Evolutionary conservation across 768 basidiomycete genomes (phyloP), one percentile per base, ranked within the genome.

Genomic region (Tricholoma bakamatsutake): DNA sequence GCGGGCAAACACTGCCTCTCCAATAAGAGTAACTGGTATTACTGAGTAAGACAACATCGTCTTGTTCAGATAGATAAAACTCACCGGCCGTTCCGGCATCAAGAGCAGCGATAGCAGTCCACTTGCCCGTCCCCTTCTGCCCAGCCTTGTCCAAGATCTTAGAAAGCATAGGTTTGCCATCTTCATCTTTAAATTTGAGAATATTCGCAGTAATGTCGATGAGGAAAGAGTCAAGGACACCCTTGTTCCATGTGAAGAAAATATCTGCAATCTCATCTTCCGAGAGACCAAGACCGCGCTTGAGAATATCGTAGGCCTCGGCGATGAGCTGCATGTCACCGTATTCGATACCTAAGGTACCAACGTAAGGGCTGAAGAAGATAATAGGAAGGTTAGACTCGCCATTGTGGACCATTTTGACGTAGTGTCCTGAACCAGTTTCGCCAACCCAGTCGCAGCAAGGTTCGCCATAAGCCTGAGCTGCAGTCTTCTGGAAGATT

Each of bases 381-480:
- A 12, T 52, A 18, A 46, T 31, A 5, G 50, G 37, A 40, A 64
- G 56, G 57, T 53, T 61, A 57, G 53, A 69, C 68, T 66, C 71
- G 87, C 92, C 92, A 57, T 93, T 93, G 79, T 99, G 96, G 59
- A 99, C 96, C 96, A 99, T 98, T 81, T 99, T 99, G 74, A 99
- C 96, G 73, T 98, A 99, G 80, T 98, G 96, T 30, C 93, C 95
- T 48, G 91, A 79, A 57, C 94, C 97, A 59, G 86, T 88, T 74
- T 95, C 90, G 46, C 97, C 97, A 64, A 99, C 96, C 97, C 97
- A 99, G 77, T 99, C 97, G 71, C 96, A 98, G 80, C 97, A 99
- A 31, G 97, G 97, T 64, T 92, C 91, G 59, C 93, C 93, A 53
- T 92, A 80, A 59, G 88, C 91, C 70, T 98, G 93, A 57, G 97